These are phyloP conservation scores for Mucor saturninus DNA, from an alignment of 371 early-diverging fungal genomes.

Conservation along the genomic window DNA sequence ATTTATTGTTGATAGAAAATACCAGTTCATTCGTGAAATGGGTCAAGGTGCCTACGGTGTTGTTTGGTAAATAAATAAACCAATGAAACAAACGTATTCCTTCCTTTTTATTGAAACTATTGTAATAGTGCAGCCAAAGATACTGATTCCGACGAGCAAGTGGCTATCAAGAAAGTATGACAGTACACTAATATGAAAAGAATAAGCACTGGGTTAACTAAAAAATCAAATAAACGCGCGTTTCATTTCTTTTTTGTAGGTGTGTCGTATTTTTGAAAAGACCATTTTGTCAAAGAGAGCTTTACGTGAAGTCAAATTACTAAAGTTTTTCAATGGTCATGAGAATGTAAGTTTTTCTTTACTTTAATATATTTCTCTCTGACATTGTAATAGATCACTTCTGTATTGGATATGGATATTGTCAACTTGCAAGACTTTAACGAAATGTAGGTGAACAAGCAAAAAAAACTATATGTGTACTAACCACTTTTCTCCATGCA, in stretches of 20 bases:
- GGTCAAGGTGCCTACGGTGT: slow-evolving; percentile 95
- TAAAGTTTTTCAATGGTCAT: slow-evolving; percentile 89
- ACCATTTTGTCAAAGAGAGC: slow-evolving; percentile 86
- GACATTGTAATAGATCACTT: slow-evolving; percentile 72
- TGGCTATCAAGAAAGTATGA: slow-evolving; percentile 89
- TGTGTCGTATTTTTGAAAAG: slow-evolving; percentile 74
- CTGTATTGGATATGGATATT: slow-evolving; percentile 68
- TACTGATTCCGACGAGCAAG: slow-evolving; percentile 79
- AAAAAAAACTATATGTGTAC: neutral
- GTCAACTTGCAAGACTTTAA: slow-evolving; percentile 70
- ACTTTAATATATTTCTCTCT: neutral
- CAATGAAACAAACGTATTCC: too few relatives aligned
- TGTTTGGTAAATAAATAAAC: slow-evolving; percentile 67
- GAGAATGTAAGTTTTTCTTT: slow-evolving; percentile 71
- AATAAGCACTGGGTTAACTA: neutral
- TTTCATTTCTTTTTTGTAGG: slow-evolving; percentile 25
- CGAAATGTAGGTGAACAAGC: slow-evolving; percentile 70
- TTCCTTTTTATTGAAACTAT: neutral
- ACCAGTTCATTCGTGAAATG: slow-evolving; percentile 83
- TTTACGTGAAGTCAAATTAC: slow-evolving; percentile 87
- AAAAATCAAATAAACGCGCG: slow-evolving; percentile 24
- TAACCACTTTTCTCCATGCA: slow-evolving; percentile 17
- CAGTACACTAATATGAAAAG: slow-evolving; percentile 6
- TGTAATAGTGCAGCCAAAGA: slow-evolving; percentile 77
- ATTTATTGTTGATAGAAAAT: slow-evolving; percentile 76